Evolutionary conservation across 1,284 basidiomycete genomes (phyloP), one percentile per base, ranked within the genome.

Genomic region (Cryptococcus sp.): DNA sequence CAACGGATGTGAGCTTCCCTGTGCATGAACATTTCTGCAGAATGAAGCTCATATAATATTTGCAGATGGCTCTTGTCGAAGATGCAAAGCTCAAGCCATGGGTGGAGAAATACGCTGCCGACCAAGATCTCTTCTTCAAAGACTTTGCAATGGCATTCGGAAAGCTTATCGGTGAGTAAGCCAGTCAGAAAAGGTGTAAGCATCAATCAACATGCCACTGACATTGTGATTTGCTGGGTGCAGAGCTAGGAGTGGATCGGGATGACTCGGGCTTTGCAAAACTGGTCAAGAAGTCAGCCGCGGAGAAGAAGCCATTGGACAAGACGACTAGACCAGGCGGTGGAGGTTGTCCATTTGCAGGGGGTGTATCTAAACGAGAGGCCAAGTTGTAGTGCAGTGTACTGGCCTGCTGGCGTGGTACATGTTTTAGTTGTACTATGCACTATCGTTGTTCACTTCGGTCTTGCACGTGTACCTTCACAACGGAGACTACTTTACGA

Each of bases 51-150:
- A 61, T 29, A 22, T 26, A 20, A 23, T 19, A 16, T 52, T 73
- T 68, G 15, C 72, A 81, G 71, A 78, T 79, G 65, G 78, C 78
- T 5, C 68, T 80, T 29, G 69, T 79, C 40, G 70, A 78, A 58
- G 79, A 81, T 59, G 52, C 66, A 16, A 60, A 71, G 55, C 80
- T 82, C 72, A 66, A 68, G 26, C 54, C 66, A 23, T 81, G 74
- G 73, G 80, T 81, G 8, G 75, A 80, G 55, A 76, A 76, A 55
- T 79, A 80, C 71, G 82, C 83, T 5, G 80, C 80, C 46, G 82
- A 84, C 73, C 76, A 80, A 62, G 79, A 82, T 46, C 69, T 79
- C 6, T 84, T 84, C 78, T 83, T 81, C 70, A 69, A 76, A 46
- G 80, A 84, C 68, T 84, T 84, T 63, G 69, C 81, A 17, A 62